Evolutionary conservation across 352 stramenopile genomes (phyloP), one percentile per base, ranked within the genome.

Genomic region (Peronospora farinosa): DNA sequence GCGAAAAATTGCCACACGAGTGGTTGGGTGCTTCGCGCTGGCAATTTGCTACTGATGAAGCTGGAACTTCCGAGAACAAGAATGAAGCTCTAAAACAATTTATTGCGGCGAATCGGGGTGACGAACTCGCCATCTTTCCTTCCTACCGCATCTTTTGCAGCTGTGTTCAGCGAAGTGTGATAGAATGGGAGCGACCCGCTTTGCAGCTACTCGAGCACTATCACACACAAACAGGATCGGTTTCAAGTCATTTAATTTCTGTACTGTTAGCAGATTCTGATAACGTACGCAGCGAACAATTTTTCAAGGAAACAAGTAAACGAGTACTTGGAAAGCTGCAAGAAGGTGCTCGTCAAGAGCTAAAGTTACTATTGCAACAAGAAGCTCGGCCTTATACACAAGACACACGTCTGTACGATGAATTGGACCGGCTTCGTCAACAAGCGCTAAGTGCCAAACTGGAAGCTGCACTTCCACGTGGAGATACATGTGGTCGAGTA

Each of bases 301-400:
- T 64, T n/a, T 44, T 74, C 3, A 41, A 61, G 5, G 25, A 35
- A 2, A 51, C 50, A 27, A 64, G 38, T 11, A 27, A 44, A 3
- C 19, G 28, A 13, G 41, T 59, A 28, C 49, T 73, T 19, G 16
- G 35, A 1, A 31, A 3, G 3, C 32, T 68, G 21, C 25, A 51
- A 9, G 40, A 40, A 6, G 12, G 17, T 27, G 62, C 54, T 13
- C 39, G 62, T 28, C 17, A 17, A 0, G 50, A 67, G 28, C 19
- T 75, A 4, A 2, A 49, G 7, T 30, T 54, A 7, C 25, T 67
- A 16, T 42, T 78, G 5, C 36, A 58, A 10, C 35, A 55, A 11
- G 69, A 75, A 61, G 44, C 47, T n/a, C 51, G 61, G 7, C 68
- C 64, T 15, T 74, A 74, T 32, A 78, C 60, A 9, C 68, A 78